A percentile compares a stretch with the other conserved stretches of the same genome.
Conservation (phyloP, 2,329 filamentous ascomycete species). For the Chaetothyriales sp. region DNA sequence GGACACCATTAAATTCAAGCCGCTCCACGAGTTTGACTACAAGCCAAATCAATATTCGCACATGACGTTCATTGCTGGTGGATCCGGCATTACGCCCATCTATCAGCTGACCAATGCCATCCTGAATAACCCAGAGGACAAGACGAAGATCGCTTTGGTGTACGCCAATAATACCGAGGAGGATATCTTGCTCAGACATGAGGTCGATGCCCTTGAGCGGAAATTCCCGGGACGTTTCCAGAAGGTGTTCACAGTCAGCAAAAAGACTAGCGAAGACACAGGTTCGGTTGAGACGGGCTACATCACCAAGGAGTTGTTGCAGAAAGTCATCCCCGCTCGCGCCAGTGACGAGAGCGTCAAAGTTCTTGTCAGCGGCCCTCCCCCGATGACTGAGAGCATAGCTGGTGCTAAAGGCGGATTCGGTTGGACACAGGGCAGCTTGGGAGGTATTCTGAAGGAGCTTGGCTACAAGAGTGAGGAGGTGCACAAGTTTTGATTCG, state of each 20-base stretch:
- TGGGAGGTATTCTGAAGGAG: constrained; percentile 40
- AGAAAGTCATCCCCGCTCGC: constrained; percentile 33
- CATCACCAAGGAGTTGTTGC: constrained; percentile 44
- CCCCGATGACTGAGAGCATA: constrained; percentile 49
- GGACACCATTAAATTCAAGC: constrained; percentile 45
- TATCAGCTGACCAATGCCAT: constrained; percentile 52
- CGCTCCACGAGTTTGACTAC: constrained; percentile 44
- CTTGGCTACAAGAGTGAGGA: constrained; percentile 46
- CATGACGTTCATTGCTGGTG: constrained; percentile 55
- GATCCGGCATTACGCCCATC: constrained; percentile 59
- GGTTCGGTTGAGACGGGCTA: constrained; percentile 40
- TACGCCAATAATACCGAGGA: constrained; percentile 53
- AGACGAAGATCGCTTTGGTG: constrained; percentile 50
- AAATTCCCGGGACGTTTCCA: constrained; percentile 43
- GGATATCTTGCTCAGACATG: constrained; percentile 46
- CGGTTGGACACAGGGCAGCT: constrained; percentile 23
- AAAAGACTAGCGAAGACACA: constrained; percentile 23
- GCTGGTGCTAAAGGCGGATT: constrained; percentile 30
- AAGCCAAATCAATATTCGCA: constrained; percentile 32
- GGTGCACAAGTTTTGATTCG: constrained; percentile 44
- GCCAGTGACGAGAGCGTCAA: constrained; percentile 27
- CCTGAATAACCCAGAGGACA: constrained; percentile 46
- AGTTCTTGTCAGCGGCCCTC: constrained; percentile 57
- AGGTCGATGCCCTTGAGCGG: constrained; percentile 40
- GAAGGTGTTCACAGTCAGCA: constrained; percentile 45